These are phyloP conservation scores for Hypoxylon lenormandii DNA, from an alignment of 495 filamentous ascomycete species.

Conservation along the genomic window DNA sequence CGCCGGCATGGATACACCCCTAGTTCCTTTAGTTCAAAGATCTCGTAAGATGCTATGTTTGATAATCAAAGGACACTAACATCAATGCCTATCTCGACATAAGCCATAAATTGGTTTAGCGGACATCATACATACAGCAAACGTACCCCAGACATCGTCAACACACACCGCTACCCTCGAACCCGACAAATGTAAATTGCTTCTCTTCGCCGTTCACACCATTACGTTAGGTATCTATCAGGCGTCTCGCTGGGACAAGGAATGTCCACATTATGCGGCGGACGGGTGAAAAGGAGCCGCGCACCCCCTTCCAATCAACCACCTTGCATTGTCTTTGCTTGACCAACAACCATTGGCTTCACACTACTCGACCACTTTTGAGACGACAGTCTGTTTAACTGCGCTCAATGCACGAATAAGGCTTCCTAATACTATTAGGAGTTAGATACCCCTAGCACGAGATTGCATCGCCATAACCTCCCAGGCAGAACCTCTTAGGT, in stretches of 20 bases:
- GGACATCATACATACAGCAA: no score
- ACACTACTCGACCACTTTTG: constrained; percentile 5
- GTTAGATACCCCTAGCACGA: background rate
- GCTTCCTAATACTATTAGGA: background rate
- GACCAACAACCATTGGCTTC: constrained; percentile 6
- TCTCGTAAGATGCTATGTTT: background rate
- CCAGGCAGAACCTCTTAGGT: background rate
- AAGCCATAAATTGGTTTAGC: no score
- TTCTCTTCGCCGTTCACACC: background rate
- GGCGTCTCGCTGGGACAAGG: background rate
- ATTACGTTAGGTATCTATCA: background rate
- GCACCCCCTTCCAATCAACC: constrained; percentile 18
- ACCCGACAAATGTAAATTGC: background rate
- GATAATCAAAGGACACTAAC: no score
- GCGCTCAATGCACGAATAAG: constrained; percentile 15
- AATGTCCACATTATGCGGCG: constrained; percentile 15
- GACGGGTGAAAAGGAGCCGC: constrained; percentile 15
- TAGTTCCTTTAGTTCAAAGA: background rate
- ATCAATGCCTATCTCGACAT: no score
- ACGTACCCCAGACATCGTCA: no score
- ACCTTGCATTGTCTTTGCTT: constrained; percentile 5
- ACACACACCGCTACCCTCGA: no score
- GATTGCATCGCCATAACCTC: background rate
- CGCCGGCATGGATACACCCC: constrained; percentile 7
- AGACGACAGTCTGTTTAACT: background rate